A percentile compares a stretch with the other conserved stretches of the same genome.
Evolutionary conservation across 176 grass and related monocot genomes (phyloP).

Genomic region (Calamus simplicifolius): DNA sequence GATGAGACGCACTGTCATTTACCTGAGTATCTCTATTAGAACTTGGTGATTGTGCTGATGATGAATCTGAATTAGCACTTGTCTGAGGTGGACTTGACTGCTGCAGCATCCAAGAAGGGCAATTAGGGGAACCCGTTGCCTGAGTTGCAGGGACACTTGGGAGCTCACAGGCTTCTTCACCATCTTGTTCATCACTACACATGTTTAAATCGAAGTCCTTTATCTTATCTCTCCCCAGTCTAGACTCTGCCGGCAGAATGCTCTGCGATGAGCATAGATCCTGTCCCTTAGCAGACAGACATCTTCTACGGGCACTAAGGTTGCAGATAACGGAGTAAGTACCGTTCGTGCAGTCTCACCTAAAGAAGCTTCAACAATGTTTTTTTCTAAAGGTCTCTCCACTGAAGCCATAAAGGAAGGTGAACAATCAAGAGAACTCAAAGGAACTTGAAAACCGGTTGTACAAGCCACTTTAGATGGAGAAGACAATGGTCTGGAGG

Average conservation of each 20-base stretch:
- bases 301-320: no score
- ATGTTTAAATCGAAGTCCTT: conserved; percentile 77
- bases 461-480: not conserved
- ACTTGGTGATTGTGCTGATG: conserved; percentile 15
- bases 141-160: not conserved
- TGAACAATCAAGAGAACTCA: not conserved
- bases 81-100: conserved; percentile 12
- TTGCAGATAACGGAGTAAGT: no score
- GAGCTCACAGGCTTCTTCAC: conserved; percentile 23
- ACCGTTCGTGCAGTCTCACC: not conserved
- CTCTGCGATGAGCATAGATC: conserved; percentile 6
- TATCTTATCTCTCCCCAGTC: conserved; percentile 10
- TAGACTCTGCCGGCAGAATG: conserved; percentile 27
- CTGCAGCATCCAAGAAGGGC: conserved; percentile 19
- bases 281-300: not conserved
- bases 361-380: not conserved
- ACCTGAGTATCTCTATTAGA: conserved; percentile 45
- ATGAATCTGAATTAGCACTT: conserved; percentile 25
- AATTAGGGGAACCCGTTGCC: conserved; percentile 5
- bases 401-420: not conserved
- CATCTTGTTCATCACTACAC: conserved; percentile 18
- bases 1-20: not conserved
- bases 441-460: not conserved
- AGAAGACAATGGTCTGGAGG: conserved; percentile 1
- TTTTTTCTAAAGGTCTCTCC: not conserved